Conservation (phyloP, 805 yeast genomes). For the Wickerhamiella azyma region DNA sequence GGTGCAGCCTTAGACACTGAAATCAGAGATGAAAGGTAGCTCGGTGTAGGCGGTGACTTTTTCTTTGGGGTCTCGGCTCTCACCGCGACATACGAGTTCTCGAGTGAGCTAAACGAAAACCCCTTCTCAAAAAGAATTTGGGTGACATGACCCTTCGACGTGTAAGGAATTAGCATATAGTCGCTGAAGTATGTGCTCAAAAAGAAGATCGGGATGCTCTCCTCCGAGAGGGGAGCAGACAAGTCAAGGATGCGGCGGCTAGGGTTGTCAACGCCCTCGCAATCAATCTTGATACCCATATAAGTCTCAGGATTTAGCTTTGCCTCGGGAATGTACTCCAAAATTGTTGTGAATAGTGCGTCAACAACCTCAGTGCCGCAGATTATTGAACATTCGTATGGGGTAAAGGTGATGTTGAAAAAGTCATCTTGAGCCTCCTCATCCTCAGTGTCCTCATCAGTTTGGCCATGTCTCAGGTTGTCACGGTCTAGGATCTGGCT, state of each 20-base stretch:
- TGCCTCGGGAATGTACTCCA: slow-evolving; percentile 19
- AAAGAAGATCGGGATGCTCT: slow-evolving; percentile 46
- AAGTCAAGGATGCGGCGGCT: slow-evolving; percentile 38
- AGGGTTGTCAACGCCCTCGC: slow-evolving; percentile 43
- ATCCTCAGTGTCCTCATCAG: slow-evolving; percentile 3
- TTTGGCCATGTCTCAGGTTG: neutral
- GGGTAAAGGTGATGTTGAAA: slow-evolving; percentile 49
- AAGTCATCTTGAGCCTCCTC: slow-evolving; percentile 28
- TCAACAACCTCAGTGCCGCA: slow-evolving; percentile 32
- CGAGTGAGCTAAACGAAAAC: slow-evolving; percentile 33
- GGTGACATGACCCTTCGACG: slow-evolving; percentile 33
- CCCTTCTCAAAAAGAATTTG: slow-evolving; percentile 31
- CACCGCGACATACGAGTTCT: slow-evolving; percentile 30
- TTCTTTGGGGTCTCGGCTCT: neutral
- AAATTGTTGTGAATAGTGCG: slow-evolving; percentile 29
- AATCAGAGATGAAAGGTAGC: neutral
- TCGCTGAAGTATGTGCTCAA: slow-evolving; percentile 51
- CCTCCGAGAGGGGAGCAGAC: slow-evolving; percentile 44
- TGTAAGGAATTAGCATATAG: slow-evolving; percentile 43
- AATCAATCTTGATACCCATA: slow-evolving; percentile 43
- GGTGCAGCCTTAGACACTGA: slow-evolving; percentile 4
- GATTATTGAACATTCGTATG: slow-evolving; percentile 48
- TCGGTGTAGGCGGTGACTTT: neutral
- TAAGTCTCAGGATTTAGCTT: slow-evolving; percentile 27
- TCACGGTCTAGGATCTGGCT: slow-evolving; percentile 8